Evolutionary conservation across 208 protist species (phyloP).

Genomic region (Blechomonas ayalai): DNA sequence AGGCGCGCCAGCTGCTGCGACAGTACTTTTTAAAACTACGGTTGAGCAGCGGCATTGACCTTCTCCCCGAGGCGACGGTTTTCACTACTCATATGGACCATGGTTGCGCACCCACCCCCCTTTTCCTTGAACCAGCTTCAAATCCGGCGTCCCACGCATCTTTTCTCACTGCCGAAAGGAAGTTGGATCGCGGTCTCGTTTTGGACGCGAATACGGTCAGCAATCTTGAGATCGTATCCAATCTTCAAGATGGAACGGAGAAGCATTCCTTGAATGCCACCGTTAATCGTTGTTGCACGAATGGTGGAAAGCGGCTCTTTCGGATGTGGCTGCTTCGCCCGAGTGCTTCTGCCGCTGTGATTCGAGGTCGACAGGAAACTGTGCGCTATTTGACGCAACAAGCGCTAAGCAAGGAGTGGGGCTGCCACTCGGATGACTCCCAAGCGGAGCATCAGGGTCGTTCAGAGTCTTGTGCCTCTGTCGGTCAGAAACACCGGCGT

Average conservation of each 20-base stretch:
- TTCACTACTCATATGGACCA: slow-evolving; percentile 42
- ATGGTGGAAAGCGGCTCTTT: slow-evolving; percentile 75
- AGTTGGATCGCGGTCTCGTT: slow-evolving; percentile 52
- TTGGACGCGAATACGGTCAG: slow-evolving; percentile 62
- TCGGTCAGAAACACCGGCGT: slow-evolving; percentile 3
- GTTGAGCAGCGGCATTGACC: slow-evolving; percentile 17
- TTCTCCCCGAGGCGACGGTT: slow-evolving; percentile 32
- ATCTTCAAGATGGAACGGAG: slow-evolving; percentile 65
- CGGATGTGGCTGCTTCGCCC: slow-evolving; percentile 79
- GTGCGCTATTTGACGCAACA: slow-evolving; percentile 49
- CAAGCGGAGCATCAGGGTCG: not conserved
- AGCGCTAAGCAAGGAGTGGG: slow-evolving; percentile 11
- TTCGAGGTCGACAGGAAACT: slow-evolving; percentile 47
- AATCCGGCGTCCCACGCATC: not conserved
- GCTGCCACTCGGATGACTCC: slow-evolving; percentile 1
- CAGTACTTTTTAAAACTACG: slow-evolving; percentile 44
- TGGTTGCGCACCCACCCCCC: not conserved
- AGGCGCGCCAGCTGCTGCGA: slow-evolving; percentile 23
- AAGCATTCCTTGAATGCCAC: slow-evolving; percentile 58
- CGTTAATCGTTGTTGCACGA: slow-evolving; percentile 65
- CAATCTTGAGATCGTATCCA: slow-evolving; percentile 77
- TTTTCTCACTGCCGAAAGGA: slow-evolving; percentile 34
- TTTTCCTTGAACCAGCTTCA: not conserved
- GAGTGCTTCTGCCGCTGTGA: slow-evolving; percentile 42
- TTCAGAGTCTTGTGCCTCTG: not conserved